These are phyloP conservation scores for Aspergillus wentii DNA, from an alignment of 495 filamentous ascomycete genomes.

Conservation along the genomic window DNA sequence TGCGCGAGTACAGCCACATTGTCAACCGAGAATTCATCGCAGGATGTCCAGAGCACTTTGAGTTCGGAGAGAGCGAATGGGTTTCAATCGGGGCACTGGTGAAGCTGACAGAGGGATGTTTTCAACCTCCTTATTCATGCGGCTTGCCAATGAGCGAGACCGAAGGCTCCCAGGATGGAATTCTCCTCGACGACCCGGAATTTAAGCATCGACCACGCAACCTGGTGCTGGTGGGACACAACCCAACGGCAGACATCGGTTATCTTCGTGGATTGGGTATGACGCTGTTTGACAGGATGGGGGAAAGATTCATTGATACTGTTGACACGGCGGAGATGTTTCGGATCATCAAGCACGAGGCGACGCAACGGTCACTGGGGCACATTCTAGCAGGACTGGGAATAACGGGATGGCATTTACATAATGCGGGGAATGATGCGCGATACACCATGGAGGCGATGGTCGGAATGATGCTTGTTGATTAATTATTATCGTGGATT, in stretches of 20 bases:
- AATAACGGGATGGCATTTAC: constrained; percentile 59
- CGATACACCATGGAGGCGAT: constrained; percentile 75
- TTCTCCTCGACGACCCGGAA: neutral
- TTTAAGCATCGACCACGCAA: constrained; percentile 40
- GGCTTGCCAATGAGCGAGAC: too few relatives aligned
- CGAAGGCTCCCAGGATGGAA: neutral
- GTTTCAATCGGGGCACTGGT: constrained; percentile 34
- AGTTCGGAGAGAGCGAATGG: constrained; percentile 62
- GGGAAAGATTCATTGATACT: constrained; percentile 36
- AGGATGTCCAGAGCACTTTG: constrained; percentile 70
- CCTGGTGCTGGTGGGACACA: constrained; percentile 77
- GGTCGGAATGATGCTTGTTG: constrained; percentile 62
- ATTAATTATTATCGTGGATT: too few relatives aligned
- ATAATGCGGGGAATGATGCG: constrained; percentile 96
- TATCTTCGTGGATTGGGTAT: constrained; percentile 61
- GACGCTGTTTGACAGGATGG: constrained; percentile 8
- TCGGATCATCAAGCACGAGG: constrained; percentile 47
- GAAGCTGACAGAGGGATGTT: constrained; percentile 39
- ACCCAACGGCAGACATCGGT: constrained; percentile 56
- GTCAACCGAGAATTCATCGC: constrained; percentile 58
- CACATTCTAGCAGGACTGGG: constrained; percentile 59
- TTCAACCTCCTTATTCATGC: constrained; percentile 45
- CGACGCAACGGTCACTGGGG: constrained; percentile 49
- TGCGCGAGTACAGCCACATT: constrained; percentile 60
- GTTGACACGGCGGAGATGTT: constrained; percentile 70